Evolutionary conservation across 2,329 filamentous ascomycete genomes (phyloP), one percentile per base, ranked within the genome.

Genomic region (Claviceps humidiphila): DNA sequence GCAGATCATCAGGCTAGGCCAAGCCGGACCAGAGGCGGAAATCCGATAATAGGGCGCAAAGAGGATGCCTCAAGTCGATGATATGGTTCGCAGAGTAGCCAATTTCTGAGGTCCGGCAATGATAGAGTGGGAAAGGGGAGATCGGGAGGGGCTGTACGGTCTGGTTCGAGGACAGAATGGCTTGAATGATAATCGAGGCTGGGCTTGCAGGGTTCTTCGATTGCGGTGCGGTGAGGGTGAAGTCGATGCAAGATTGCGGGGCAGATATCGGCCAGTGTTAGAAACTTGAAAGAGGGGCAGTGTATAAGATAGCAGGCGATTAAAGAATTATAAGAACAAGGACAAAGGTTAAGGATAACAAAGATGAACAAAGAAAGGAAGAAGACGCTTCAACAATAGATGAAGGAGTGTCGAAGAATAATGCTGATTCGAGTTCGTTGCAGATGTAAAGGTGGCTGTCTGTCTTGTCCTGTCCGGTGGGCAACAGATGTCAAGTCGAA

Each of bases 1-100:
- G 53, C 63, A 55, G 52, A 60, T 57, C 65, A 67, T 67, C 57
- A 57, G 58, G 53, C 49, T 20, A 13, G 6, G 52, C 37, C 43
- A 24, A 40, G 42, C 46, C 39, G 17, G 38, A 11, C 39, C 34
- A 47, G 47, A 39, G 47, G 41, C 43, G 24, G 13, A 24, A 34
- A 14, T 24, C 8, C 8, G 17, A 39, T 6, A 46, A 17, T 11
- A 11, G 24, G 48, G 22, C 22, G 13, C 26, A 26, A 20, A 17
- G 17, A 17, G 26, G 46, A 26, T 14, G 49, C 16, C 2, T 14
- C 41, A 17, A 30, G 26, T 11, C 4, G 17, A 14, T 43, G 13
- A 22, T 7, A 20, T 16, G 22, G n/a, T 44, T 20, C 11, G 41
- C 20, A 44, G 22, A 44, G 24, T 26, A 14, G 5, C 16, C 5